Conservation (phyloP, 371 early-diverging fungal genomes). For the Actinomucor elegans region DNA sequence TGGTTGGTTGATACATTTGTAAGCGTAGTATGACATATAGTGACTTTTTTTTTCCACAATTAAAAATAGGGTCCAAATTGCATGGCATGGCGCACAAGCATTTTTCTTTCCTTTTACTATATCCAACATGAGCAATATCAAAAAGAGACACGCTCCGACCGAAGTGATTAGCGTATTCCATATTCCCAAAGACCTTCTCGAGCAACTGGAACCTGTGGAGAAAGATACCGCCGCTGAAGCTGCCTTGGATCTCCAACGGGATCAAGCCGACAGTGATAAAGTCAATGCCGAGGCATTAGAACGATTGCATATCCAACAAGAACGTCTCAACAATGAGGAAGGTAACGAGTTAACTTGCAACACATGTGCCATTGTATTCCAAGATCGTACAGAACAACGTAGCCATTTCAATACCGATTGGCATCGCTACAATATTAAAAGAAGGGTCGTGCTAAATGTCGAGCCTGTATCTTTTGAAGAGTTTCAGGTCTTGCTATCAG, state of each 20-base stretch:
- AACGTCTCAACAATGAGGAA: conserved; percentile 10
- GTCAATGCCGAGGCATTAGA: conserved; percentile 15
- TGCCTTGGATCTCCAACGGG: not conserved
- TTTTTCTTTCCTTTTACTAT: not conserved
- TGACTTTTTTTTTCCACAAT: too few species aligned
- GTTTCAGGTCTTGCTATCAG: conserved; percentile 76
- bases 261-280: conserved; percentile 1
- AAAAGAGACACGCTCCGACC: not conserved
- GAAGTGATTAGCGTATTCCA: conserved; percentile 20
- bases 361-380: conserved; percentile 88
- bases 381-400: conserved; percentile 79
- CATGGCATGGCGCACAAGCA: too few species aligned
- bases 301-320: conserved; percentile 24
- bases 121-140: conserved; percentile 3
- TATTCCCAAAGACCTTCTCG: conserved; percentile 29
- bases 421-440: conserved; percentile 97
- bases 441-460: conserved; percentile 76
- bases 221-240: conserved; percentile 9
- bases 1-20: too few species aligned
- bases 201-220: conserved; percentile 22
- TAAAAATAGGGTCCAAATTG: too few species aligned
- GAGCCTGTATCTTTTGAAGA: conserved; percentile 79
- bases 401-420: conserved; percentile 93
- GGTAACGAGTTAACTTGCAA: conserved; percentile 58
- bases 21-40: too few species aligned